Evolutionary conservation across 371 early-diverging fungal genomes (phyloP).

Genomic region (Chytridiales sp.): DNA sequence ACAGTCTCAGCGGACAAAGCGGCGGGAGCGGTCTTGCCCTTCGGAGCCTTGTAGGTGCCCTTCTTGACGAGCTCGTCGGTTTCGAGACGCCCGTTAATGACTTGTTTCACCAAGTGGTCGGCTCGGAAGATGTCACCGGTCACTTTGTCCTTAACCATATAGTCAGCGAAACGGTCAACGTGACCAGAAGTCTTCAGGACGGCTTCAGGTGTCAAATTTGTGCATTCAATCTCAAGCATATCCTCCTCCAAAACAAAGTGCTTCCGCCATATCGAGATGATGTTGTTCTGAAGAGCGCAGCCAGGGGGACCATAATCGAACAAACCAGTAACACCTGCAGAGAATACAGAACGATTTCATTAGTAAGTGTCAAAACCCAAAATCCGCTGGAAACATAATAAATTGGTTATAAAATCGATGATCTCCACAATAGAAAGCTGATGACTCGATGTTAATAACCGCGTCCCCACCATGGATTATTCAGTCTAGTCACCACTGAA

Average conservation of each 20-base stretch:
- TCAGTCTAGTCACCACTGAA: too few species aligned
- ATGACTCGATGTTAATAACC: too few species aligned
- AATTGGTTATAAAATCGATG: neutral
- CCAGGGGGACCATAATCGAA: slow-evolving; percentile 99
- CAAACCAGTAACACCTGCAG: slow-evolving; percentile 92
- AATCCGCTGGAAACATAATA: neutral
- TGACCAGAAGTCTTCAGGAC: slow-evolving; percentile 99
- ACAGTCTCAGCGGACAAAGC: slow-evolving; percentile 66
- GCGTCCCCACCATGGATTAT: neutral
- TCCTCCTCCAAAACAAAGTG: slow-evolving; percentile 99
- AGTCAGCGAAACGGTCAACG: slow-evolving; percentile 99
- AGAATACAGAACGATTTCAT: neutral
- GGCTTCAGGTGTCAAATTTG: slow-evolving; percentile 95
- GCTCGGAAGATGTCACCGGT: slow-evolving; percentile 97
- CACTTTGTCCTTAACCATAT: slow-evolving; percentile 93
- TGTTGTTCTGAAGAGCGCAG: slow-evolving; percentile 93
- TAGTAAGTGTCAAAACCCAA: neutral
- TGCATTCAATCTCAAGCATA: slow-evolving; percentile 98
- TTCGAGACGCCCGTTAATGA: slow-evolving; percentile 85
- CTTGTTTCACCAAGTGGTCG: slow-evolving; percentile 97
- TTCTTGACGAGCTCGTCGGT: slow-evolving; percentile 8
- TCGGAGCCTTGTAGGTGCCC: slow-evolving; percentile 56
- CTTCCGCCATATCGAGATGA: slow-evolving; percentile 90
- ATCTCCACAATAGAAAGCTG: neutral
- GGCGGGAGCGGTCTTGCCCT: slow-evolving; percentile 65